Percentiles rank a stretch among this genome's conserved stretches.
Conservation (phyloP, 352 stramenopile genomes). For the Pythium myriotylum region DNA sequence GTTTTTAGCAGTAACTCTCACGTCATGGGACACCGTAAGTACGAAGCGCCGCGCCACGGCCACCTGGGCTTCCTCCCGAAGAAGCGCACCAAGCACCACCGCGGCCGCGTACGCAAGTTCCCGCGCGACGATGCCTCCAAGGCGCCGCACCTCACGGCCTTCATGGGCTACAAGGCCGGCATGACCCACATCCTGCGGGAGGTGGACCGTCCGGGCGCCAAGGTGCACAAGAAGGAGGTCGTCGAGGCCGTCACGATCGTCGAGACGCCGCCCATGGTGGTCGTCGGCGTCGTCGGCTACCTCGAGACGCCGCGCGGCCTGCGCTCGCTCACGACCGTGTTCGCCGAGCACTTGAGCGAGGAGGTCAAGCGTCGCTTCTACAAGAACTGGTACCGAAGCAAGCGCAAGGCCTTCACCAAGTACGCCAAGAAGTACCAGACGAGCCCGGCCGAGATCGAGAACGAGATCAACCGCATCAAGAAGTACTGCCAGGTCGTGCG, state of each 20-base stretch:
- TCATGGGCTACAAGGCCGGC: constrained; percentile 99
- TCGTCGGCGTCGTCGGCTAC: constrained; percentile 99
- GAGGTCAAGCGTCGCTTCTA: constrained; percentile 99
- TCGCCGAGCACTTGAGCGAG: constrained; percentile 99
- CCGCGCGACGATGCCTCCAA: constrained; percentile 97
- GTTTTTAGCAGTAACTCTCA: constrained; percentile 88
- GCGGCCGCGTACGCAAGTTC: constrained; percentile 99
- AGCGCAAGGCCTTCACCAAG: constrained; percentile 99
- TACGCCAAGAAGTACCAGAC: constrained; percentile 99
- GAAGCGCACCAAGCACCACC: constrained; percentile 99
- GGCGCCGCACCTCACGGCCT: constrained; percentile 98
- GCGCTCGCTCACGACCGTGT: constrained; percentile 99
- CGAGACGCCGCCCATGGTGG: constrained; percentile 99
- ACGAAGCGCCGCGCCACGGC: constrained; percentile 96
- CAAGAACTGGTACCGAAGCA: constrained; percentile 99
- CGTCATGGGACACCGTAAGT: constrained; percentile 98
- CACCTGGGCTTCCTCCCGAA: constrained; percentile 99
- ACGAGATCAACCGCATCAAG: constrained; percentile 99
- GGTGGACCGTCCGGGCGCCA: constrained; percentile 98
- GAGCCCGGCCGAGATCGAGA: constrained; percentile 90
- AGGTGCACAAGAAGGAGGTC: constrained; percentile 99
- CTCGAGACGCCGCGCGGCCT: constrained; percentile 99
- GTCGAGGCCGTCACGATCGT: constrained; percentile 99
- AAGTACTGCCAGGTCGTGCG: constrained; percentile 99
- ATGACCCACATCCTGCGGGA: constrained; percentile 99